Evolutionary conservation across 345 rosid species (phyloP).

Genomic region (Lagerstroemia speciosa): DNA sequence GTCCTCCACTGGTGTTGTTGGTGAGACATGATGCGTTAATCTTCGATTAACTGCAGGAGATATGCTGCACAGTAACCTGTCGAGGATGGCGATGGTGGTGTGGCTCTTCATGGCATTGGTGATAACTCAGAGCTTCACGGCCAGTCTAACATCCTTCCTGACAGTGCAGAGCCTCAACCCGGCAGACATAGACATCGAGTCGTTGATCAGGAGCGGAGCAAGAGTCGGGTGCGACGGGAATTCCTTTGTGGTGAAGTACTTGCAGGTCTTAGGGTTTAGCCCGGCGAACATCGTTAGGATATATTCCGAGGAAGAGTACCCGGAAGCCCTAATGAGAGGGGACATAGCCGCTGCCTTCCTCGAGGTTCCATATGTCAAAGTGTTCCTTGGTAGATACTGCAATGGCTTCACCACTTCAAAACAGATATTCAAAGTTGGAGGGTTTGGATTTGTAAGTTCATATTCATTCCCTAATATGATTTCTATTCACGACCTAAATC

Average conservation of each 20-base stretch:
- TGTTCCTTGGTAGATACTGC: constrained; percentile 21
- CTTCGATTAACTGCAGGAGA: neutral
- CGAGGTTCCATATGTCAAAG: constrained; percentile 18
- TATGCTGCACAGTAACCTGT: constrained; percentile 14
- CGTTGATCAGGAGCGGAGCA: constrained; percentile 9
- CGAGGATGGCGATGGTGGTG: constrained; percentile 16
- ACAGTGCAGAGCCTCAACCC: constrained; percentile 3
- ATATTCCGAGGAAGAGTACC: constrained; percentile 9
- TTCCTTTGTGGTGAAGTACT: constrained; percentile 20
- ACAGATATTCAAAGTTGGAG: constrained; percentile 12
- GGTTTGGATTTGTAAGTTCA: constrained; percentile 24
- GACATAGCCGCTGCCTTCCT: constrained; percentile 16
- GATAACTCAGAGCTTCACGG: constrained; percentile 18
- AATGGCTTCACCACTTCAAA: constrained; percentile 13
- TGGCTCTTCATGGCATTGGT: constrained; percentile 20
- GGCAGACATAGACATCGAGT: neutral
- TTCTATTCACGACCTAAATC: too few species aligned
- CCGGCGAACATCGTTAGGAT: constrained; percentile 6
- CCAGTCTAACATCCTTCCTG: constrained; percentile 16
- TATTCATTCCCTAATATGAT: too few species aligned
- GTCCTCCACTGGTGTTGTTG: neutral
- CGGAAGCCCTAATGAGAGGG: constrained; percentile 8
- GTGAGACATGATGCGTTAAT: neutral
- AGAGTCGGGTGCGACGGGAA: constrained; percentile 23
- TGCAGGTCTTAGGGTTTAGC: constrained; percentile 9